Percentiles rank a stretch among this genome's conserved stretches.
These are phyloP conservation scores for Linaria vulgaris DNA, from an alignment of 257 asterid genomes.

Conservation along the genomic window DNA sequence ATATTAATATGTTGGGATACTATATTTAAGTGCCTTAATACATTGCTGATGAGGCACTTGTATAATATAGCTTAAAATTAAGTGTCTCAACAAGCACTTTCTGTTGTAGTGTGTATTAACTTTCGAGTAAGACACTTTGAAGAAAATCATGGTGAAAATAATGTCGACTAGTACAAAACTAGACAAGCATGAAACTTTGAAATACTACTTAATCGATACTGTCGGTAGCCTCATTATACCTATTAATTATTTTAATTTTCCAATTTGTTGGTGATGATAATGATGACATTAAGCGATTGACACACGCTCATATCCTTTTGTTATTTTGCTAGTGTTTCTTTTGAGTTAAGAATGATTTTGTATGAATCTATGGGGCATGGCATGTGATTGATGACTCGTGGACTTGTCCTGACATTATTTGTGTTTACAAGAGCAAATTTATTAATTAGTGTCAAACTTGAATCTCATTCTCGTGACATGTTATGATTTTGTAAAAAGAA, in stretches of 20 bases:
- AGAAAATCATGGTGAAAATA: neutral
- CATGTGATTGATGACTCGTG: conserved; percentile 33
- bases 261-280: neutral
- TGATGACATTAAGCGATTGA: conserved; percentile 29
- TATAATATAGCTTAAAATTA: too few relatives aligned
- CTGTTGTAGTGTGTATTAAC: neutral
- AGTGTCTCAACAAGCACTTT: too few relatives aligned
- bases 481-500: too few relatives aligned
- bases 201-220: conserved; percentile 11
- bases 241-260: neutral
- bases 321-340: conserved; percentile 1
- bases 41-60: too few relatives aligned
- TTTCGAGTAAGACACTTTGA: neutral
- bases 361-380: conserved; percentile 21
- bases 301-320: conserved; percentile 14
- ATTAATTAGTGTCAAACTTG: too few relatives aligned
- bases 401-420: conserved; percentile 16
- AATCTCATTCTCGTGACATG: too few relatives aligned
- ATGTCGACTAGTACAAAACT: neutral
- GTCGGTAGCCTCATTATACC: conserved; percentile 13
- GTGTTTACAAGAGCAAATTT: too few relatives aligned
- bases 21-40: too few relatives aligned
- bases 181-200: conserved; percentile 11
- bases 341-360: neutral
- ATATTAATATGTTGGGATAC: too few relatives aligned